Percentiles rank a stretch among this genome's conserved stretches.
phyloP scores from a whole-genome alignment of 805 yeast species.

The Kodamaea lidongshanica region DNA sequence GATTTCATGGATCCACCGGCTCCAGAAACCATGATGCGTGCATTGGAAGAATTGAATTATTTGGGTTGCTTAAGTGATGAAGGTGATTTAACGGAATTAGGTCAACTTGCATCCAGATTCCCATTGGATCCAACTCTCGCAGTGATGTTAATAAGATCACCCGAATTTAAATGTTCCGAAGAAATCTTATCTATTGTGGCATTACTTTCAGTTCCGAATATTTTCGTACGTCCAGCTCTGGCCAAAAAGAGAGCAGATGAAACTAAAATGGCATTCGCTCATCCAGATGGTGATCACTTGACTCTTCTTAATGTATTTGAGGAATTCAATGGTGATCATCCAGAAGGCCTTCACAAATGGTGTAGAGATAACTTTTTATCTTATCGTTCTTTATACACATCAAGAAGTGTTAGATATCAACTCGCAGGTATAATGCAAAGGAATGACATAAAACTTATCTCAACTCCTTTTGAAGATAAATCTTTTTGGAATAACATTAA shows the following conservation, averaged over 20 bases:
- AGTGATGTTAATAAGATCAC: slow-evolving; percentile 83
- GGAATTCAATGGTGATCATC: slow-evolving; percentile 65
- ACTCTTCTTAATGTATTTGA: slow-evolving; percentile 84
- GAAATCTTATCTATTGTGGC: slow-evolving; percentile 87
- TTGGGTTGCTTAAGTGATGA: slow-evolving; percentile 86
- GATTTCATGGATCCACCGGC: slow-evolving; percentile 99
- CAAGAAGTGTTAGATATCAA: slow-evolving; percentile 83
- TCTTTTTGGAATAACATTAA: slow-evolving; percentile 71
- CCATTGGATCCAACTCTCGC: slow-evolving; percentile 96
- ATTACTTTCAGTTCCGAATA: slow-evolving; percentile 84
- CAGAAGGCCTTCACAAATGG: slow-evolving; percentile 70
- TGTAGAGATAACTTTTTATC: slow-evolving; percentile 86
- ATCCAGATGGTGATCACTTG: slow-evolving; percentile 91
- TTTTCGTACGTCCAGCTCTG: slow-evolving; percentile 87
- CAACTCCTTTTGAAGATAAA: slow-evolving; percentile 55
- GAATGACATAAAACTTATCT: slow-evolving; percentile 64
- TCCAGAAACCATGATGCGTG: slow-evolving; percentile 99
- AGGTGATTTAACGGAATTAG: slow-evolving; percentile 83
- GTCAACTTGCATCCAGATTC: slow-evolving; percentile 85
- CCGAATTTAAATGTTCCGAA: slow-evolving; percentile 79
- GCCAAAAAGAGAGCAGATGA: slow-evolving; percentile 90
- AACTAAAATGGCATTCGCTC: slow-evolving; percentile 79
- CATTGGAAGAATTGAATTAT: slow-evolving; percentile 89
- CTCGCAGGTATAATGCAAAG: slow-evolving; percentile 77
- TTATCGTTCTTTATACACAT: slow-evolving; percentile 75